phyloP scores from a whole-genome alignment of 176 grass and related monocot species.

The Miscanthus lutarioriparius region DNA sequence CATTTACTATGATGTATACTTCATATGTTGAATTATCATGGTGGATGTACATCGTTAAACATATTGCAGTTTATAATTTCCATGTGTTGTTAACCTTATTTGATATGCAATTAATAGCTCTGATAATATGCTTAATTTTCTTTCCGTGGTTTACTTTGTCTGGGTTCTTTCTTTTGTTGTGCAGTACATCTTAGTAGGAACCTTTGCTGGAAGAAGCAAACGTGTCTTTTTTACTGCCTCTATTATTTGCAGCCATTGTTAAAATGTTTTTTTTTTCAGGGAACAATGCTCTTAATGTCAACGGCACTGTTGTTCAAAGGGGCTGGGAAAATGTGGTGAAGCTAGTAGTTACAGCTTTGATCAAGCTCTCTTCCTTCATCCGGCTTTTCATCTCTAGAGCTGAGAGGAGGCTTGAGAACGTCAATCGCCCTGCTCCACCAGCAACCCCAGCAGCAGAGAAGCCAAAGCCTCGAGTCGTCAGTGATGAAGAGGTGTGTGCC shows the following conservation, averaged over 20 bases:
- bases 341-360: constrained; percentile 52
- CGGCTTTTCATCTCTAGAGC: constrained; percentile 40
- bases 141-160: background rate
- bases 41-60: background rate
- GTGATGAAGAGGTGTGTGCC: constrained; percentile 39
- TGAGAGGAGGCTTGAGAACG: constrained; percentile 49
- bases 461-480: constrained; percentile 1
- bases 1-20: background rate
- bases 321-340: constrained; percentile 40
- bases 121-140: background rate
- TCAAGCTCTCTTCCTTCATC: constrained; percentile 69
- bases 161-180: background rate
- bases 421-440: constrained; percentile 6
- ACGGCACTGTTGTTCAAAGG: constrained; percentile 34
- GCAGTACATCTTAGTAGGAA: background rate
- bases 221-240: background rate
- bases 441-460: constrained; percentile 26
- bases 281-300: constrained; percentile 25
- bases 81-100: background rate
- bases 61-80: background rate
- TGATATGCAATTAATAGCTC: background rate
- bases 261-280: constrained; percentile 40
- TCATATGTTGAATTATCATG: background rate
- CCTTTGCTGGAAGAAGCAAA: background rate
- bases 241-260: background rate